Evolutionary conservation across 2,329 filamentous ascomycete genomes (phyloP).

Genomic region (Aspergillus pseudonomiae): DNA sequence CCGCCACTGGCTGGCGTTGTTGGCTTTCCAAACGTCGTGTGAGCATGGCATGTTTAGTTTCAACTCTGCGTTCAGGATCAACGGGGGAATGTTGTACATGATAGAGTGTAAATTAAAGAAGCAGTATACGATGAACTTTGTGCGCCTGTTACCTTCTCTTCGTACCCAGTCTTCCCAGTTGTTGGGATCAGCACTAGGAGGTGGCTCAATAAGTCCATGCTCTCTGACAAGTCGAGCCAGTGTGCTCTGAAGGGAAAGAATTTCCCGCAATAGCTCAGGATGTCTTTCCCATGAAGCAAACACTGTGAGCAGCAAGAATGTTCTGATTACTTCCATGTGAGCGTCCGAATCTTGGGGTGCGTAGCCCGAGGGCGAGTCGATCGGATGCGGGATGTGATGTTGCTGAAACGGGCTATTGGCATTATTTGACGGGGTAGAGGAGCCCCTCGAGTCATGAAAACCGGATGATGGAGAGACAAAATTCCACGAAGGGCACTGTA

Average conservation of each 20-base stretch:
- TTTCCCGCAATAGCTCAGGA: slow-evolving; percentile 59
- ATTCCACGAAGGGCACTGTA: slow-evolving; percentile 46
- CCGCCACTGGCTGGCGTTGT: slow-evolving; percentile 54
- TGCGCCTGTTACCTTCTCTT: slow-evolving; percentile 57
- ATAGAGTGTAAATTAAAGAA: slow-evolving; percentile 64
- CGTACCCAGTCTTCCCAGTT: slow-evolving; percentile 57
- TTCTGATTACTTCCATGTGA: slow-evolving; percentile 54
- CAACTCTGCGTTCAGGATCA: slow-evolving; percentile 59
- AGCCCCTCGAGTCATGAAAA: slow-evolving; percentile 44
- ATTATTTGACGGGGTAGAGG: slow-evolving; percentile 46
- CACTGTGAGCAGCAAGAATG: slow-evolving; percentile 58
- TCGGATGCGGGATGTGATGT: slow-evolving; percentile 33
- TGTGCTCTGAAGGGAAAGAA: slow-evolving; percentile 60
- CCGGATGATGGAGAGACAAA: slow-evolving; percentile 40
- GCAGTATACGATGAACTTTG: slow-evolving; percentile 60
- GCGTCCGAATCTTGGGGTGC: slow-evolving; percentile 48
- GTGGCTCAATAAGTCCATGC: slow-evolving; percentile 48
- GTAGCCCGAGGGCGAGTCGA: slow-evolving; percentile 37
- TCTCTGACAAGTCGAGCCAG: slow-evolving; percentile 60
- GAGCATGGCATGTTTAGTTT: slow-evolving; percentile 58
- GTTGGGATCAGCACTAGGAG: slow-evolving; percentile 44
- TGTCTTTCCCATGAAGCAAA: slow-evolving; percentile 64
- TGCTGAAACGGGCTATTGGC: slow-evolving; percentile 49
- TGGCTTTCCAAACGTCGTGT: slow-evolving; percentile 59
- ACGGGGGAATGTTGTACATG: slow-evolving; percentile 63